These are phyloP conservation scores for Ogataea naganishii DNA, from an alignment of 805 yeast species.

Conservation along the genomic window DNA sequence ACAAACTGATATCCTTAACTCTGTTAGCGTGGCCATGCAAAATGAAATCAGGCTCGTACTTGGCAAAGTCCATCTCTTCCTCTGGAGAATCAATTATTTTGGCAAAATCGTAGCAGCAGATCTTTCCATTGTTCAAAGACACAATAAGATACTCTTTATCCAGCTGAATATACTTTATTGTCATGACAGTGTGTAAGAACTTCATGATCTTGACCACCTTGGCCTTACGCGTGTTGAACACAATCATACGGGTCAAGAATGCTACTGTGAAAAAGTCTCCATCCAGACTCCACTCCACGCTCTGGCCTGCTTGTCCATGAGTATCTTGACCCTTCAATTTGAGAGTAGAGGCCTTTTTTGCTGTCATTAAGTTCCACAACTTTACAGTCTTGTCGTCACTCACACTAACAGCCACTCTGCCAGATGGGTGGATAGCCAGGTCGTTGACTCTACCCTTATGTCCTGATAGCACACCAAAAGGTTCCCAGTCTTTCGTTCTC, in stretches of 20 bases:
- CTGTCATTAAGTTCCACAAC: slow-evolving; percentile 96
- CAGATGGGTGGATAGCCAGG: slow-evolving; percentile 82
- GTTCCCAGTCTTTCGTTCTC: slow-evolving; percentile 97
- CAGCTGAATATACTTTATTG: slow-evolving; percentile 41
- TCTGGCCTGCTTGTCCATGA: slow-evolving; percentile 54
- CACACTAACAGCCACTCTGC: slow-evolving; percentile 83
- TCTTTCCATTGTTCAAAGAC: slow-evolving; percentile 66
- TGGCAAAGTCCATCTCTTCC: slow-evolving; percentile 17
- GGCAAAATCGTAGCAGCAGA: slow-evolving; percentile 45
- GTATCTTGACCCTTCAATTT: slow-evolving; percentile 65
- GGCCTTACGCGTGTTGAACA: slow-evolving; percentile 59
- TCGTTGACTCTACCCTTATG: slow-evolving; percentile 81
- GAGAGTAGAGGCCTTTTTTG: slow-evolving; percentile 80
- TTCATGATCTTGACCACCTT: slow-evolving; percentile 45
- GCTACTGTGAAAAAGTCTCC: slow-evolving; percentile 79
- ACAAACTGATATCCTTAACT: slow-evolving; percentile 67
- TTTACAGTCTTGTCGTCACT: slow-evolving; percentile 78
- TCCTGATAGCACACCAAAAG: slow-evolving; percentile 80
- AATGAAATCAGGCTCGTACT: slow-evolving; percentile 40
- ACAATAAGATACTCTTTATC: slow-evolving; percentile 51
- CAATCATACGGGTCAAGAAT: slow-evolving; percentile 49
- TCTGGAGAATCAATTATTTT: slow-evolving; percentile 18
- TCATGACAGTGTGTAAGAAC: slow-evolving; percentile 54
- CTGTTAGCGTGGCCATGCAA: slow-evolving; percentile 80
- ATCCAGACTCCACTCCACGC: slow-evolving; percentile 54